A percentile compares a stretch with the other conserved stretches of the same genome.
phyloP scores from a whole-genome alignment of 257 asterid species.

The Lantana camara region DNA sequence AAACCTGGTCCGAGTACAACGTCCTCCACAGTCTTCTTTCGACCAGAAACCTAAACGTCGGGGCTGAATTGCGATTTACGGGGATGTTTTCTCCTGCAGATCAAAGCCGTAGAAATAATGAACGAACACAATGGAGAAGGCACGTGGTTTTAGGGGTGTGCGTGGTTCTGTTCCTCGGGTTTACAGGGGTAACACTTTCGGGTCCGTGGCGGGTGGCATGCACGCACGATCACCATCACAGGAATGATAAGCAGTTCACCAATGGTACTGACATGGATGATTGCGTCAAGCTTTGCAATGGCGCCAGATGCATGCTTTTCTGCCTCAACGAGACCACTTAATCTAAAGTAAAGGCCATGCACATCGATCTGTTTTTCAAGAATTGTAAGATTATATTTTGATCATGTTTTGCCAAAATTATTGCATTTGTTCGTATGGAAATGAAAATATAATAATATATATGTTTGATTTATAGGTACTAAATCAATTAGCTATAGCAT shows the following conservation, averaged over 20 bases:
- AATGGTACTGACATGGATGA: not conserved
- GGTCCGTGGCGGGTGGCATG: conserved; percentile 34
- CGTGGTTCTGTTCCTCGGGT: conserved; percentile 24
- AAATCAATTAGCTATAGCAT: not conserved
- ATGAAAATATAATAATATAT: no score
- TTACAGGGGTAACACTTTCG: conserved; percentile 20
- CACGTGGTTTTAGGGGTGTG: conserved; percentile 2
- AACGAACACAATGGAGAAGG: conserved; percentile 17
- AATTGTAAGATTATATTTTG: no score
- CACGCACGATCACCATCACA: conserved; percentile 26
- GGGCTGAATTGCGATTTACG: no score
- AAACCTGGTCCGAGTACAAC: conserved; percentile 24
- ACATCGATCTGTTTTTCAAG: no score
- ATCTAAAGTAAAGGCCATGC: no score
- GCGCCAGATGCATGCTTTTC: conserved; percentile 5
- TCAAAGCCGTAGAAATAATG: no score
- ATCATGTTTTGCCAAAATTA: no score
- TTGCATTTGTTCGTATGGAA: no score
- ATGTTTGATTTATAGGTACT: no score
- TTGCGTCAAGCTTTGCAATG: conserved; percentile 27
- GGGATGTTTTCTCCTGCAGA: no score
- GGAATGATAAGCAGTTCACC: not conserved
- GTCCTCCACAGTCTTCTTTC: not conserved
- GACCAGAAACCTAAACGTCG: not conserved
- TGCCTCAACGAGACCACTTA: not conserved